These are phyloP conservation scores for Ustilago loliicola DNA, from an alignment of 1,284 basidiomycete species.

Conservation along the genomic window DNA sequence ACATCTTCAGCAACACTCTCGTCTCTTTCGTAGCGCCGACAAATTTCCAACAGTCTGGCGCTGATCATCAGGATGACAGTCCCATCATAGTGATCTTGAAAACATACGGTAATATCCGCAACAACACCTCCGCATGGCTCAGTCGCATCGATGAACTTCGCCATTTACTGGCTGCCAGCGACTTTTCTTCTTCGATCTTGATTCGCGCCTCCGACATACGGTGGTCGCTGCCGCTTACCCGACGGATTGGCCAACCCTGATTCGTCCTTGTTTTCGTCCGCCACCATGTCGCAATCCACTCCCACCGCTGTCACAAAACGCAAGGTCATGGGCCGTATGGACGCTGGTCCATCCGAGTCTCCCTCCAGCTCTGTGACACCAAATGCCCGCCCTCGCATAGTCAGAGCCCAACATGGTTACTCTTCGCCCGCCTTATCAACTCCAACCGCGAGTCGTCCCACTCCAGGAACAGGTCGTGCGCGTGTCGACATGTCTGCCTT, in stretches of 20 bases:
- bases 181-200: neutral
- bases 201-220: no score
- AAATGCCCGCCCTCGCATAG: conserved; percentile 38
- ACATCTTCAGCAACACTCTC: neutral
- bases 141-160: neutral
- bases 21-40: neutral
- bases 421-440: conserved; percentile 44
- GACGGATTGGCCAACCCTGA: no score
- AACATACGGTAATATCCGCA: neutral
- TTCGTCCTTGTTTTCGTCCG: no score
- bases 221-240: no score
- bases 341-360: conserved; percentile 32
- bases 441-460: conserved; percentile 20
- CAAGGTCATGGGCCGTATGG: conserved; percentile 54
- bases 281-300: conserved; percentile 44
- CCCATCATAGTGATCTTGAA: neutral
- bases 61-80: neutral
- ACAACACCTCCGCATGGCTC: neutral
- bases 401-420: conserved; percentile 43
- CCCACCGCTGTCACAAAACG: conserved; percentile 42
- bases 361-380: conserved; percentile 38
- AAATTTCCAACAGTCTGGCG: neutral
- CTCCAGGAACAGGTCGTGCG: conserved; percentile 29
- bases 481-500: conserved; percentile 52
- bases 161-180: neutral